Conservation (phyloP, 176 grass and related monocot species). For the Hordeum marinum region DNA sequence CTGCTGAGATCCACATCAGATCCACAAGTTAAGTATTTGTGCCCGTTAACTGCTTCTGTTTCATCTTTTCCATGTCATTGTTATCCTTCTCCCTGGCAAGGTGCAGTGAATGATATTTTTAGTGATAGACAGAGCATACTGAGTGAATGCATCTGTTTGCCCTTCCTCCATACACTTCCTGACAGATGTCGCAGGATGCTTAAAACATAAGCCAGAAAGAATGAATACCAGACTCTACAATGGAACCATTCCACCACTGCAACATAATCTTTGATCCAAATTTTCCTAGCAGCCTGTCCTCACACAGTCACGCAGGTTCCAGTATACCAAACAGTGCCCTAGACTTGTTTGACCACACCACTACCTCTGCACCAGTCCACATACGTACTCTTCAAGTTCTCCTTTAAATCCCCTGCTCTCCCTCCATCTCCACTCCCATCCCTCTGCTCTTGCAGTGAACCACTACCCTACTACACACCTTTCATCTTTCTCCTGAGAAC, state of each 20-base stretch:
- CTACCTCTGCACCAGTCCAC: conserved; percentile 17
- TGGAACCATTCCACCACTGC: conserved; percentile 10
- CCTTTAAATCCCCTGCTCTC: conserved; percentile 78
- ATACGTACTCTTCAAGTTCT: conserved; percentile 1
- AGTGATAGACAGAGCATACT: neutral
- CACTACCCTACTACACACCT: neutral
- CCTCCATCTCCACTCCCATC: conserved; percentile 29
- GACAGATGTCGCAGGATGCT: conserved; percentile 7
- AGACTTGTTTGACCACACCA: conserved; percentile 17
- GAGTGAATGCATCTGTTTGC: neutral
- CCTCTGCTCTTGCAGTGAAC: conserved; percentile 21
- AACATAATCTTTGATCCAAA: conserved; percentile 24
- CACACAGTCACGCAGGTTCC: conserved; percentile 20
- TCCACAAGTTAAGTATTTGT: neutral
- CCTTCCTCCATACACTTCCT: neutral
- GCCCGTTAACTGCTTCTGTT: neutral
- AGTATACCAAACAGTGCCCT: conserved; percentile 17
- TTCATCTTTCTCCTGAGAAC: conserved; percentile 30
- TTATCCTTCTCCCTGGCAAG: conserved; percentile 14
- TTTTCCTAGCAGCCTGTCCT: conserved; percentile 11
- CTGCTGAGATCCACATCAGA: neutral
- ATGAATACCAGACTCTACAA: conserved; percentile 11
- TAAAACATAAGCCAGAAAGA: conserved; percentile 15
- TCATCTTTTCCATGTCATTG: neutral
- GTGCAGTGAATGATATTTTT: conserved; percentile 1